Evolutionary conservation across 2,329 filamentous ascomycete species (phyloP).

Genomic region (Diaporthe ampelina): DNA sequence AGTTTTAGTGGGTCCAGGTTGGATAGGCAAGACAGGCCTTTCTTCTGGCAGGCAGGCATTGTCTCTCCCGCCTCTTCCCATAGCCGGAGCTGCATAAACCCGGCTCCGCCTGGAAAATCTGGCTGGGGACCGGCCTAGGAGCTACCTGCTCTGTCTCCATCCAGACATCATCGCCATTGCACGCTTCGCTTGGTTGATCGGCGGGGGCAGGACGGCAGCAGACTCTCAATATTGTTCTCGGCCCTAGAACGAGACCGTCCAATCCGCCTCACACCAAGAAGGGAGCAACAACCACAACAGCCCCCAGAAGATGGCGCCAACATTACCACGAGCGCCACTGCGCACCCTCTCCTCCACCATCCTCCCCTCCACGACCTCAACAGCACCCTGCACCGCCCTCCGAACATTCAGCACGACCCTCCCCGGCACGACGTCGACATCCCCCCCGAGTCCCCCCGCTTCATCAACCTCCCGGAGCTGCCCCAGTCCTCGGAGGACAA

Average conservation of each 20-base stretch:
- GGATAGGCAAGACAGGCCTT: not conserved
- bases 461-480: slow-evolving; percentile 84
- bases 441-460: slow-evolving; percentile 89
- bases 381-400: slow-evolving; percentile 5
- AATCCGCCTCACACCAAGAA: not conserved
- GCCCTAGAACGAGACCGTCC: not conserved
- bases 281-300: not conserved
- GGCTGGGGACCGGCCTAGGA: slow-evolving; percentile 1
- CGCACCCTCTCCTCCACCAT: slow-evolving; percentile 42
- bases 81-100: slow-evolving; percentile 33
- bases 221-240: not conserved
- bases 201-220: slow-evolving; percentile 34
- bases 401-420: slow-evolving; percentile 46
- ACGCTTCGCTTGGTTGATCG: slow-evolving; percentile 21
- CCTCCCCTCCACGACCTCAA: slow-evolving; percentile 26
- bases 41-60: not conserved
- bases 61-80: not conserved
- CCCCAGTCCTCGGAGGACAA: slow-evolving; percentile 75
- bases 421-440: slow-evolving; percentile 61
- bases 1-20: slow-evolving; percentile 14
- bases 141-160: not conserved
- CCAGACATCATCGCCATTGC: slow-evolving; percentile 29
- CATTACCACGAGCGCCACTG: slow-evolving; percentile 45
- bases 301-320: slow-evolving; percentile 45
- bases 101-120: slow-evolving; percentile 35